A percentile compares a stretch with the other conserved stretches of the same genome.
These are phyloP conservation scores for Cylindrotheca closterium DNA, from an alignment of 108 stramenopile species.

Conservation along the genomic window DNA sequence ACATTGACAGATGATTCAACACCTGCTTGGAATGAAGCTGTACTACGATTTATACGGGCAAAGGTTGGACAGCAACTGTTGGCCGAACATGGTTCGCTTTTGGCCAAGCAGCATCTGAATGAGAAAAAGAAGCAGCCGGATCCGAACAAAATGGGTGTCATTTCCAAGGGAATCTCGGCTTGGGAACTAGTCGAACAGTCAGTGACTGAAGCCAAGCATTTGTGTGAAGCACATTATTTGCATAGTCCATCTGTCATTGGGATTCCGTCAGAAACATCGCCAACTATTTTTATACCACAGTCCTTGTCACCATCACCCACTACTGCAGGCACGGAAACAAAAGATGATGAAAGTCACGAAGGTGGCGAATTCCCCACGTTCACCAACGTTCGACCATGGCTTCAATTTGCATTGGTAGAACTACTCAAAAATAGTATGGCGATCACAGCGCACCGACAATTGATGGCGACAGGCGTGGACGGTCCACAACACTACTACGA, in stretches of 20 bases:
- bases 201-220: conserved; percentile 2
- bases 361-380: conserved; percentile 24
- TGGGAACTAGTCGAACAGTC: conserved; percentile 43
- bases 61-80: background rate
- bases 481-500: conserved; percentile 1
- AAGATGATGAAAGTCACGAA: background rate
- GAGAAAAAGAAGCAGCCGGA: conserved; percentile 27
- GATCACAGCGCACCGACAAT: conserved; percentile 49
- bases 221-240: background rate
- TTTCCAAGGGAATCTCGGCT: conserved; percentile 56
- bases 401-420: conserved; percentile 78
- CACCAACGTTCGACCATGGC: conserved; percentile 76
- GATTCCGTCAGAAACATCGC: conserved; percentile 3
- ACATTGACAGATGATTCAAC: background rate
- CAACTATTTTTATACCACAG: background rate
- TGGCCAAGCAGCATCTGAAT: background rate
- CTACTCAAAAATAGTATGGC: conserved; percentile 76
- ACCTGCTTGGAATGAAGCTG: background rate
- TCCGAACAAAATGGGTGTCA: conserved; percentile 28
- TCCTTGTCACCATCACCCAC: background rate
- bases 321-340: background rate
- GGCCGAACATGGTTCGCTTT: background rate
- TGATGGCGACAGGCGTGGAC: background rate
- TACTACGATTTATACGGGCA: background rate
- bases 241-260: conserved; percentile 26